These are phyloP conservation scores for Avena eriantha DNA, from an alignment of 176 grass and related monocot species.

Conservation along the genomic window DNA sequence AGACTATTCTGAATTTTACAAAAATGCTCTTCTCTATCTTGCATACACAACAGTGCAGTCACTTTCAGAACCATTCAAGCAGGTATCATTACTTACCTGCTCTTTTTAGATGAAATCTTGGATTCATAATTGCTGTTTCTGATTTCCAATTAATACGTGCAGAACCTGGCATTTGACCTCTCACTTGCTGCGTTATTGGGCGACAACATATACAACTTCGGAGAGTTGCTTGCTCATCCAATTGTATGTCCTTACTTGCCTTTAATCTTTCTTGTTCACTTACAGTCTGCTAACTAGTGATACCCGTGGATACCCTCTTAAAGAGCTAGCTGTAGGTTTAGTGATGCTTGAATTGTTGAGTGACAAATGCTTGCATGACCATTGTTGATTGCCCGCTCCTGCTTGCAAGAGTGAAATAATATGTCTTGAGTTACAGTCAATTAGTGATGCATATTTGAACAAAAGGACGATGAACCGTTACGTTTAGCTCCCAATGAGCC, in stretches of 20 bases:
- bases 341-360: not conserved
- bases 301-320: not conserved
- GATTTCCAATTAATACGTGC: slow-evolving; percentile 19
- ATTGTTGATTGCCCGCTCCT: not conserved
- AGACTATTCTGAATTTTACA: slow-evolving; percentile 82
- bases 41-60: slow-evolving; percentile 83
- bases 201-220: slow-evolving; percentile 92
- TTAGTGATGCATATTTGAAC: slow-evolving; percentile 15
- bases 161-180: slow-evolving; percentile 85
- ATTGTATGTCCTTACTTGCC: slow-evolving; percentile 59
- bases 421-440: not conserved
- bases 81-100: slow-evolving; percentile 53
- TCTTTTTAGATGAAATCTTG: slow-evolving; percentile 20
- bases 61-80: slow-evolving; percentile 84
- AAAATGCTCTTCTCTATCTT: slow-evolving; percentile 87
- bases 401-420: not conserved
- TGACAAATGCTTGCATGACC: not conserved
- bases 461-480: slow-evolving; percentile 8
- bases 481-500: not conserved
- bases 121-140: slow-evolving; percentile 29
- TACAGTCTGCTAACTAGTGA: not conserved
- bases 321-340: not conserved
- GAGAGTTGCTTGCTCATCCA: slow-evolving; percentile 85
- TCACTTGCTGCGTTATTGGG: slow-evolving; percentile 86
- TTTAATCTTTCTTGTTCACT: not conserved